A percentile compares a stretch with the other conserved stretches of the same genome.
Conservation (phyloP, 345 rosid genomes). For the Limnanthes douglasii region DNA sequence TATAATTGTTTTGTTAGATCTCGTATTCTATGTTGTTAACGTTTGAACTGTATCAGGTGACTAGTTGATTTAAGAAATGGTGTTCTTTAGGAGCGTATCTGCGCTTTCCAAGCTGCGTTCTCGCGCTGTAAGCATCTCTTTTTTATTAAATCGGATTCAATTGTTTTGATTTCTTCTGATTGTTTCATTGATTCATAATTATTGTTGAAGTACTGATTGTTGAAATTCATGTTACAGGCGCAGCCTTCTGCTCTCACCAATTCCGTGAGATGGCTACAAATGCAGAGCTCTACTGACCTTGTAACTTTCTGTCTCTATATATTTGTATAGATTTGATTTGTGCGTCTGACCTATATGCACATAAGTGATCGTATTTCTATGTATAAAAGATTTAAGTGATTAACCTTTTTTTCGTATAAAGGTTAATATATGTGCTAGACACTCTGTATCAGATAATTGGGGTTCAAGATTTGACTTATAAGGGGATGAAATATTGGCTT, state of each 20-base stretch:
- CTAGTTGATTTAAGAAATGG: constrained; percentile 27
- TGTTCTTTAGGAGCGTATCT: constrained; percentile 43
- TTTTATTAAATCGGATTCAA: background rate
- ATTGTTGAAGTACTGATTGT: constrained; percentile 7
- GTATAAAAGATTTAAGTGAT: too few species aligned
- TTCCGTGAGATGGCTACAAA: constrained; percentile 84
- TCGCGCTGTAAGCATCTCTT: constrained; percentile 30
- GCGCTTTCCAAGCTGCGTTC: constrained; percentile 57
- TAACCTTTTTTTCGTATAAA: too few species aligned
- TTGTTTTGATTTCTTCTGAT: background rate
- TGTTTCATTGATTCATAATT: background rate
- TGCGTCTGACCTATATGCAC: too few species aligned
- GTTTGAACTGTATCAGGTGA: constrained; percentile 11
- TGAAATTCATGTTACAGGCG: constrained; percentile 19
- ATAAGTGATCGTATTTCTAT: too few species aligned
- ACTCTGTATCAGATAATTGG: too few species aligned
- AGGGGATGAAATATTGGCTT: too few species aligned
- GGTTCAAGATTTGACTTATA: too few species aligned
- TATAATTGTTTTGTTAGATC: too few species aligned
- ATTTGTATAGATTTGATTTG: background rate
- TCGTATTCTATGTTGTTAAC: too few species aligned
- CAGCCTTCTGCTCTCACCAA: constrained; percentile 46
- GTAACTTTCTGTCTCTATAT: constrained; percentile 15
- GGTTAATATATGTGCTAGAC: too few species aligned
- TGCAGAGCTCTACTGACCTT: constrained; percentile 53